phyloP scores from a whole-genome alignment of 495 filamentous ascomycete species.

The Endocarpon pusillum region DNA sequence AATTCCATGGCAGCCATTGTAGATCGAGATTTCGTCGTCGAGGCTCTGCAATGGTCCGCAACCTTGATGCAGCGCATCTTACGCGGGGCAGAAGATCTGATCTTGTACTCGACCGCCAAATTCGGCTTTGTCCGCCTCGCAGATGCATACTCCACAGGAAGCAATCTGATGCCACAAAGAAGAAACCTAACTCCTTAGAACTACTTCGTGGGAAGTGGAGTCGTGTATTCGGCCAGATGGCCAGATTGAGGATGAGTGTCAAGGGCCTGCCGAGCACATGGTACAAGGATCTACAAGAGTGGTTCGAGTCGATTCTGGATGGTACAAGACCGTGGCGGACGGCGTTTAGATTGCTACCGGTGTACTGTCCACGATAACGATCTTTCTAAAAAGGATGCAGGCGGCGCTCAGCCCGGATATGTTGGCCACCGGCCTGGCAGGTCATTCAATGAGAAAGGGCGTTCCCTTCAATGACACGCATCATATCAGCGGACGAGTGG shows the following conservation, averaged over 20 bases:
- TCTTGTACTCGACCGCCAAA: constrained; percentile 69
- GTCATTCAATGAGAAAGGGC: constrained; percentile 81
- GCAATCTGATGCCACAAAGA: constrained; percentile 85
- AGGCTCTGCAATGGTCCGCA: constrained; percentile 78
- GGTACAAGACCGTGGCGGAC: constrained; percentile 68
- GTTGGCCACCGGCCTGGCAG: constrained; percentile 71
- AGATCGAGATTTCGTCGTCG: constrained; percentile 79
- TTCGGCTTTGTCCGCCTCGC: constrained; percentile 71
- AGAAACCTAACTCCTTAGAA: constrained; percentile 64
- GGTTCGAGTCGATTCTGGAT: constrained; percentile 74
- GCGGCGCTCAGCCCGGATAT: constrained; percentile 58
- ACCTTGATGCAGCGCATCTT: constrained; percentile 78
- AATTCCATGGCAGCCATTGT: constrained; percentile 74
- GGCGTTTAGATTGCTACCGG: constrained; percentile 77
- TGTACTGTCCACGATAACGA: constrained; percentile 46
- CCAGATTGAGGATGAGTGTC: constrained; percentile 69
- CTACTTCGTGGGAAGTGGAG: constrained; percentile 77
- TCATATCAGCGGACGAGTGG: constrained; percentile 66
- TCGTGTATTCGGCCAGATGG: constrained; percentile 73
- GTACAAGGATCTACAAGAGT: constrained; percentile 91
- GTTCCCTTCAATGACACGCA: constrained; percentile 66
- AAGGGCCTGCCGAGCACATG: constrained; percentile 84
- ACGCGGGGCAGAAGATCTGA: constrained; percentile 76
- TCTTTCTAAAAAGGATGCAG: constrained; percentile 58
- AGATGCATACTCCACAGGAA: constrained; percentile 73